These are phyloP conservation scores for Asterophora parasitica DNA, from an alignment of 768 basidiomycete genomes.

Conservation along the genomic window DNA sequence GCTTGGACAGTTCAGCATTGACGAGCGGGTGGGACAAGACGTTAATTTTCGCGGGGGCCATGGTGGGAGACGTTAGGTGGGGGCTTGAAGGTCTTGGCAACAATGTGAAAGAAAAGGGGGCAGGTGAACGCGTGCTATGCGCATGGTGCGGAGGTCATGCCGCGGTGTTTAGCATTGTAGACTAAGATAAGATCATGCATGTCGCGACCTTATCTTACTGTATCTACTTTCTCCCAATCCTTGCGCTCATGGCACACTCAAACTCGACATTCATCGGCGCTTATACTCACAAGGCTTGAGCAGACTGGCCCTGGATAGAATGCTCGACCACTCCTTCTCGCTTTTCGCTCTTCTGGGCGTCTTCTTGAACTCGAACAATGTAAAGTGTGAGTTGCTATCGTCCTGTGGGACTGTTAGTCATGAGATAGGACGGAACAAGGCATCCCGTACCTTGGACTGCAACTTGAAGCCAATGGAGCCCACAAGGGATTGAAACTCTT, in stretches of 20 bases:
- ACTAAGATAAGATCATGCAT: conserved; percentile 8
- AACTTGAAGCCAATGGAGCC: conserved; percentile 69
- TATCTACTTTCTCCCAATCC: conserved; percentile 2
- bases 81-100: conserved; percentile 3
- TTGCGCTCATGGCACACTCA: too few relatives aligned
- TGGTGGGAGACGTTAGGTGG: conserved; percentile 9
- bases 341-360: conserved; percentile 38
- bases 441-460: conserved; percentile 51
- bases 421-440: background rate
- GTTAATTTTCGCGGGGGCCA: conserved; percentile 33
- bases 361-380: conserved; percentile 77
- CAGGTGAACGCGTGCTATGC: background rate
- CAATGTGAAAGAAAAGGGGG: background rate
- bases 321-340: conserved; percentile 55
- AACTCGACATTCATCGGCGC: conserved; percentile 44
- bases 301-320: conserved; percentile 48
- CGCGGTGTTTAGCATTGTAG: background rate
- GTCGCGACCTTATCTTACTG: conserved; percentile 7
- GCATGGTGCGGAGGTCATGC: background rate
- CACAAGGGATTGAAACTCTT: conserved; percentile 63
- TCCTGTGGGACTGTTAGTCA: conserved; percentile 44
- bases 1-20: conserved; percentile 66
- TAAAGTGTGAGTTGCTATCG: conserved; percentile 79
- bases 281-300: conserved; percentile 94
- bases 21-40: conserved; percentile 67